phyloP scores from a whole-genome alignment of 2,329 filamentous ascomycete species.

The Phoma sp. region DNA sequence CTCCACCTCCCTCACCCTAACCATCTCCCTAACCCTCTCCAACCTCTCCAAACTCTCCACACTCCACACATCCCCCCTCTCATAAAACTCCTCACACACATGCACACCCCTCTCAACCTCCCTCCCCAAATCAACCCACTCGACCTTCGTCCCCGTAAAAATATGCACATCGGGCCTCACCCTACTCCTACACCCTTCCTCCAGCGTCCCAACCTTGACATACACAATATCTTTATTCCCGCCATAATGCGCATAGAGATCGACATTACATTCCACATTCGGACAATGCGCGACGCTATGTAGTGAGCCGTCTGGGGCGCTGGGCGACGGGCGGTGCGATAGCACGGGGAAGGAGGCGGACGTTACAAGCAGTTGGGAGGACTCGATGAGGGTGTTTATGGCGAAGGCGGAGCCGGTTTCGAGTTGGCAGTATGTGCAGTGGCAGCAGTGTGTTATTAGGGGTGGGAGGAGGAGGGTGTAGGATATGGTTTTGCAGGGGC shows the following conservation, averaged over 20 bases:
- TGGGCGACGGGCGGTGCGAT: slow-evolving; percentile 50
- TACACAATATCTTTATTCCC: slow-evolving; percentile 42
- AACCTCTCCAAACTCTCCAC: slow-evolving; percentile 21
- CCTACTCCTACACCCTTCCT: slow-evolving; percentile 42
- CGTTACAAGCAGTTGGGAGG: slow-evolving; percentile 44
- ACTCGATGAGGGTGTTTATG: slow-evolving; percentile 55
- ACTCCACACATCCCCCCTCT: slow-evolving; percentile 23
- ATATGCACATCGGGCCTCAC: slow-evolving; percentile 58
- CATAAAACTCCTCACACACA: slow-evolving; percentile 26
- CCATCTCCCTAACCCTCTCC: no score
- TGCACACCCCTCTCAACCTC: slow-evolving; percentile 43
- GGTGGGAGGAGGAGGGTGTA: slow-evolving; percentile 35
- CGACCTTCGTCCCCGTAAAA: slow-evolving; percentile 50
- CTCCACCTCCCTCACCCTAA: slow-evolving; percentile 10
- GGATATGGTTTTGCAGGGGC: slow-evolving; percentile 36
- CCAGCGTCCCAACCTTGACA: slow-evolving; percentile 57
- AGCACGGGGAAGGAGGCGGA: slow-evolving; percentile 32
- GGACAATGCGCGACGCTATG: slow-evolving; percentile 55
- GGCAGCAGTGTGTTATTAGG: slow-evolving; percentile 57
- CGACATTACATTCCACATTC: slow-evolving; percentile 47
- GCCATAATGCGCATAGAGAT: slow-evolving; percentile 55
- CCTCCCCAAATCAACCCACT: slow-evolving; percentile 50
- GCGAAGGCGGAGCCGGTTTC: slow-evolving; percentile 52
- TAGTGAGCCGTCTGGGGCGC: slow-evolving; percentile 49
- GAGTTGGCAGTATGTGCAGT: slow-evolving; percentile 58